Percentiles rank a stretch among this genome's conserved stretches.
These are phyloP conservation scores for Kwoniella sp. DNA, from an alignment of 768 basidiomycete species.

Conservation along the genomic window DNA sequence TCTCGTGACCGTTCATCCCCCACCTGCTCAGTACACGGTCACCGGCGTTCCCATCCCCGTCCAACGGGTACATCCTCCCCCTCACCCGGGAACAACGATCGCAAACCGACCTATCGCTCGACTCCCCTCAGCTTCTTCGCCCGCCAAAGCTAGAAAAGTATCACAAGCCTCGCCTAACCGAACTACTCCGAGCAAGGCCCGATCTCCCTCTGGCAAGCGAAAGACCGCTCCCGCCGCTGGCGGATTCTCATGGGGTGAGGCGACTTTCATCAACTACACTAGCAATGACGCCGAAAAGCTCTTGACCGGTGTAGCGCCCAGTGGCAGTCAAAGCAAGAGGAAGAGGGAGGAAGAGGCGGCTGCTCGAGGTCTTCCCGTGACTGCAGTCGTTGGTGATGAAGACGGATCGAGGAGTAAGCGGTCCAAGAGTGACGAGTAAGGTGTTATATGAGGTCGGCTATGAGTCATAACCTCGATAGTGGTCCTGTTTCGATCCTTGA, in stretches of 20 bases:
- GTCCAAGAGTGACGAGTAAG: conserved; percentile 26
- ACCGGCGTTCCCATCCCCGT: conserved; percentile 10
- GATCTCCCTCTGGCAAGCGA: conserved; percentile 36
- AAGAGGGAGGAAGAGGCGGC: conserved; percentile 41
- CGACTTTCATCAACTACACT: conserved; percentile 56
- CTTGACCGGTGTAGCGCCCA: conserved; percentile 53
- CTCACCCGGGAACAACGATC: conserved; percentile 30
- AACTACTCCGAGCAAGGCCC: conserved; percentile 32
- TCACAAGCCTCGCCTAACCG: conserved; percentile 14
- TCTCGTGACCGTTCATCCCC: conserved; percentile 44
- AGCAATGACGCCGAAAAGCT: conserved; percentile 53
- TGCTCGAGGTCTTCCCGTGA: neutral
- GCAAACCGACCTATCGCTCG: conserved; percentile 35
- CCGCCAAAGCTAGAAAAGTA: conserved; percentile 23
- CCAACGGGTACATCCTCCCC: conserved; percentile 44
- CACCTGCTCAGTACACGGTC: conserved; percentile 31
- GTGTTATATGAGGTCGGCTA: neutral
- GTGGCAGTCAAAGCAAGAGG: conserved; percentile 46
- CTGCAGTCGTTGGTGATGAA: neutral
- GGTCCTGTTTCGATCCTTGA: too few species aligned
- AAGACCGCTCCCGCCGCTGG: conserved; percentile 19
- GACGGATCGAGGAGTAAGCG: conserved; percentile 13
- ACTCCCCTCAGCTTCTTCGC: conserved; percentile 28
- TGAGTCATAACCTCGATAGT: too few species aligned
- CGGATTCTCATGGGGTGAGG: conserved; percentile 45